phyloP scores from a whole-genome alignment of 805 yeast genomes.

The Kodamaea kakaduensis region DNA sequence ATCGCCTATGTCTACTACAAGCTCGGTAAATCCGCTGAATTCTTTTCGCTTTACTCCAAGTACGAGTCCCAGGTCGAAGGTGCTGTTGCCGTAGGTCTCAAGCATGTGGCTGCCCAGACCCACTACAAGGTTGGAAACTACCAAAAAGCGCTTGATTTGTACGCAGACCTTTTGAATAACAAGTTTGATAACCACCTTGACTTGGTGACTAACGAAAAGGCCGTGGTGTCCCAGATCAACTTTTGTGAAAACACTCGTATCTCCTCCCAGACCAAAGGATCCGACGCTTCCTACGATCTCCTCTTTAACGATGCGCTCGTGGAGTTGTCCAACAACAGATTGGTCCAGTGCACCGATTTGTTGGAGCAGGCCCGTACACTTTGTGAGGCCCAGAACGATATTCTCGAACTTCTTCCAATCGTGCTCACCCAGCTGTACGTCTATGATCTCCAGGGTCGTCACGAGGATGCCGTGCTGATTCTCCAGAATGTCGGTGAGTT shows the following conservation, averaged over 20 bases:
- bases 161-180: slow-evolving; percentile 38
- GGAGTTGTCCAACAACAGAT: slow-evolving; percentile 39
- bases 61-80: slow-evolving; percentile 13
- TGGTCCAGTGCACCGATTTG: slow-evolving; percentile 35
- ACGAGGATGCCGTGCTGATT: slow-evolving; percentile 30
- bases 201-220: slow-evolving; percentile 61
- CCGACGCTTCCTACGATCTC: slow-evolving; percentile 47
- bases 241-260: slow-evolving; percentile 8
- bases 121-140: slow-evolving; percentile 46
- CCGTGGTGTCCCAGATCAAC: slow-evolving; percentile 53
- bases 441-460: slow-evolving; percentile 37
- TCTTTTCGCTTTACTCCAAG: slow-evolving; percentile 18
- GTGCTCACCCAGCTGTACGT: slow-evolving; percentile 57
- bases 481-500: slow-evolving; percentile 32
- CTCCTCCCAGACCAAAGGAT: slow-evolving; percentile 9
- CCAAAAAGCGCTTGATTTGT: slow-evolving; percentile 42
- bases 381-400: slow-evolving; percentile 43
- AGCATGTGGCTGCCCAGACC: slow-evolving; percentile 52
- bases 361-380: slow-evolving; percentile 44
- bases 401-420: slow-evolving; percentile 56
- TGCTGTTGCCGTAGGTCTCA: slow-evolving; percentile 30
- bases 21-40: slow-evolving; percentile 39
- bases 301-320: slow-evolving; percentile 58
- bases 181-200: slow-evolving; percentile 47
- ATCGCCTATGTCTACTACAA: slow-evolving; percentile 59